phyloP scores from a whole-genome alignment of 768 basidiomycete genomes.

The Lepiota venenata region DNA sequence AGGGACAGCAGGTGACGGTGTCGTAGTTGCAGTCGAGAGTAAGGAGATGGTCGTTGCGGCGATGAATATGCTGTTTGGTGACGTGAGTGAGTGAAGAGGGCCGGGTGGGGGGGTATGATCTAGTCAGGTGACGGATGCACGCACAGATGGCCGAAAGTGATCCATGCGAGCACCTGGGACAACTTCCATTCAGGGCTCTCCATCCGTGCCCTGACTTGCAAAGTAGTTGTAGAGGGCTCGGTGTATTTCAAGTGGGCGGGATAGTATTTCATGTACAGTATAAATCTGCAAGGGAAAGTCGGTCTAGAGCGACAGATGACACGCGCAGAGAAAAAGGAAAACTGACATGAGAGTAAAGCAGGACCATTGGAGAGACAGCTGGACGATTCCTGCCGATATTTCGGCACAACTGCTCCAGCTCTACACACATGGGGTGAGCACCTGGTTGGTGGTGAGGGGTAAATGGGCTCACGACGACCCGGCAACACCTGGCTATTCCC shows the following conservation, averaged over 20 bases:
- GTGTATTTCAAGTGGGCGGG: conserved; percentile 77
- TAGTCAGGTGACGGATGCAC: conserved; percentile 26
- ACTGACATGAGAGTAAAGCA: conserved; percentile 82
- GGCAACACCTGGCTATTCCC: not conserved
- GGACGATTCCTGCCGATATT: conserved; percentile 75
- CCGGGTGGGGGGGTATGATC: too few relatives aligned
- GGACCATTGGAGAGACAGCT: conserved; percentile 81
- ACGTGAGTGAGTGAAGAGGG: too few relatives aligned
- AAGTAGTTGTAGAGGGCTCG: conserved; percentile 25
- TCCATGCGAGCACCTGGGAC: conserved; percentile 71
- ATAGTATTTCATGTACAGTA: conserved; percentile 91
- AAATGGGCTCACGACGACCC: not conserved
- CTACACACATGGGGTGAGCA: conserved; percentile 29
- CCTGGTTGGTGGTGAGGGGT: too few relatives aligned
- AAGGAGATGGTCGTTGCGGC: conserved; percentile 61
- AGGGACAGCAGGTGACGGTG: conserved; percentile 31
- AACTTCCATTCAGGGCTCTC: conserved; percentile 73
- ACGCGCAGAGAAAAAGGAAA: not conserved
- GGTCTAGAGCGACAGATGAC: not conserved
- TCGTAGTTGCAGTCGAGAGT: conserved; percentile 36
- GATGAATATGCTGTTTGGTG: conserved; percentile 39
- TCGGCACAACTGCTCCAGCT: conserved; percentile 70
- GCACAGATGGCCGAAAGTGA: conserved; percentile 71
- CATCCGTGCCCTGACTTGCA: conserved; percentile 40
- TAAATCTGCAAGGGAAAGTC: conserved; percentile 46